These are phyloP conservation scores for Cucumis hystrix DNA, from an alignment of 306 rosid species.

Conservation along the genomic window DNA sequence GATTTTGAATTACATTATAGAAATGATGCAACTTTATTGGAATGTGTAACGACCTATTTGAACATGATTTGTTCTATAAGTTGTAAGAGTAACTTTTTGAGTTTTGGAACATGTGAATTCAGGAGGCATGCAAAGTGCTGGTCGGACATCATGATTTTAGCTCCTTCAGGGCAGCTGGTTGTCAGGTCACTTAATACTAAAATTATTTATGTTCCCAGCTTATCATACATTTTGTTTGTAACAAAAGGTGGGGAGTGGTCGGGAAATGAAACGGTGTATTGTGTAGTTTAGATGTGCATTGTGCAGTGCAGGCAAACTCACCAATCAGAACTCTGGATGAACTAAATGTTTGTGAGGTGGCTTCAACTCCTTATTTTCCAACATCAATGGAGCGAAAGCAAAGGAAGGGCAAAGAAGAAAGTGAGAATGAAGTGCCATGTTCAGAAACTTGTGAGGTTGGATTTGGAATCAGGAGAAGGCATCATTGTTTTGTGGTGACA, in stretches of 20 bases:
- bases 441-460: constrained; percentile 14
- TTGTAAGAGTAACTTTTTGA: too few relatives aligned
- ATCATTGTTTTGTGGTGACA: constrained; percentile 61
- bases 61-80: too few relatives aligned
- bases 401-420: constrained; percentile 15
- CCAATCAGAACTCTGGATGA: constrained; percentile 85
- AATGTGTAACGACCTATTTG: not conserved
- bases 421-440: constrained; percentile 1
- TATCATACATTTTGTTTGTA: not conserved
- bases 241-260: not conserved
- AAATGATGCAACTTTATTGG: not conserved
- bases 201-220: not conserved
- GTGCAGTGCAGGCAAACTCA: constrained; percentile 63
- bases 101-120: not conserved
- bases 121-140: constrained; percentile 86
- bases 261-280: not conserved
- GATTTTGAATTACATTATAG: not conserved
- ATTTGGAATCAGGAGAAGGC: constrained; percentile 63
- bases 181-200: constrained; percentile 49
- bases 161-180: constrained; percentile 88
- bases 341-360: constrained; percentile 52
- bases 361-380: constrained; percentile 60
- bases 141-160: constrained; percentile 92
- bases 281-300: constrained; percentile 4
- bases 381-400: constrained; percentile 40